Evolutionary conservation across 768 basidiomycete species (phyloP), one percentile per base, ranked within the genome.

Genomic region (Calocybe indica): DNA sequence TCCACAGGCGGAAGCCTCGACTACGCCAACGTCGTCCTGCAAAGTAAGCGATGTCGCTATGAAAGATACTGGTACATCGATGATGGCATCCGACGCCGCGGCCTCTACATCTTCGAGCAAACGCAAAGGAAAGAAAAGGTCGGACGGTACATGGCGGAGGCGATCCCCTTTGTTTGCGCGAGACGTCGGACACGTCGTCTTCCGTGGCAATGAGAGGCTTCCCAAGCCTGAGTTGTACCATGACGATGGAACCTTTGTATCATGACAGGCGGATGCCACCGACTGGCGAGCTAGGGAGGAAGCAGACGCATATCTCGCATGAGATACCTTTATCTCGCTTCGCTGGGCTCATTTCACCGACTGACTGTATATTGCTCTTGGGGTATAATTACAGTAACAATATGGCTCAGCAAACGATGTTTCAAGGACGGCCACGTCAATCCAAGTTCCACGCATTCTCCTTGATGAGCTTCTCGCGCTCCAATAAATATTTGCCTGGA

Each of bases 381-480:
- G 36, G 36, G 36, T 14, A 37, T 37, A 14, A 37, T 11, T 37
- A 11, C 36, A 14, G 36, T 14, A 14, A 37, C 36, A 37, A 37
- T 37, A 11, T 11, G 36, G 36, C 36, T 37, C 36, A 14, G 36
- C 14, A 37, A 37, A 11, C 22, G 4, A 4, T 22, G 22, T 22
- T 22, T 22, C 22, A 22, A 22, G 22, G 1, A 22, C 22, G 4
- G 22, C 4, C 22, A 22, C 4, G 22, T 22, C 22, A 22, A 55
- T 85, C 80, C 48, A 89, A 58, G 37, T 63, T 76, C 88, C 88
- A 92, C 22, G 78, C 76, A 57, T 92, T 92, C 61, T 91, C 87
- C 58, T 91, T 92, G 42, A 88, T 69, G 9, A 90, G 64, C 58
- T 79, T 84, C 71, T 90, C 88, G 39, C 83, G 74, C 60, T 92